Percentiles rank a stretch among this genome's conserved stretches.
phyloP scores from a whole-genome alignment of 78 protist genomes.

The Emiliania huxleyi region DNA sequence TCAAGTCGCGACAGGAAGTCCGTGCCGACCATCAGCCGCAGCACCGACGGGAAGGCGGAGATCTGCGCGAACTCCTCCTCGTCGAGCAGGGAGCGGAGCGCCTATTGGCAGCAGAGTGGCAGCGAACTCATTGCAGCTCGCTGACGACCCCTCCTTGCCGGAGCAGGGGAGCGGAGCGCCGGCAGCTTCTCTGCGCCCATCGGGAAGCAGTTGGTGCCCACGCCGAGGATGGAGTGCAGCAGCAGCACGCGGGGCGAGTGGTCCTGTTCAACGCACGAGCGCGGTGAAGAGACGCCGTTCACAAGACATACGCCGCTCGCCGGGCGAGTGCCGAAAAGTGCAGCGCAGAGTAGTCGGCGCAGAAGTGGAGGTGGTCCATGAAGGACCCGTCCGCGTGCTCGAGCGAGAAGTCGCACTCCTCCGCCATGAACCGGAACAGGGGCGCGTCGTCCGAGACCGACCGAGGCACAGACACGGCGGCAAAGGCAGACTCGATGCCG shows the following conservation, averaged over 20 bases:
- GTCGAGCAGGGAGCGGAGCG: not conserved
- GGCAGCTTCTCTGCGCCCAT: not conserved
- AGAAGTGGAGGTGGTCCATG: not conserved
- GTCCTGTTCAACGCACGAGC: not conserved
- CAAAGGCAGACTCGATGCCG: not conserved
- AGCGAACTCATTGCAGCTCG: no score
- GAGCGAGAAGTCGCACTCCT: not conserved
- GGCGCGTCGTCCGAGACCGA: not conserved
- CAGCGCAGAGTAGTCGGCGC: not conserved
- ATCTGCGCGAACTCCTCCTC: not conserved
- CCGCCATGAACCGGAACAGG: not conserved
- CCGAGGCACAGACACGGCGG: not conserved
- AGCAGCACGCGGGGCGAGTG: not conserved
- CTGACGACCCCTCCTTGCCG: no score
- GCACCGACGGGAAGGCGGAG: not conserved
- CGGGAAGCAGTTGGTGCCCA: conserved; percentile 6
- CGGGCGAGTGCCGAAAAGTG: not conserved
- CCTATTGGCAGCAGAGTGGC: no score
- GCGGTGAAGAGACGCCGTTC: no score
- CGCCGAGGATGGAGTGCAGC: not conserved
- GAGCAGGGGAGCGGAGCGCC: no score
- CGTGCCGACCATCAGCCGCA: not conserved
- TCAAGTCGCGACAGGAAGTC: not conserved
- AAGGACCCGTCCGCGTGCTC: conserved; percentile 12
- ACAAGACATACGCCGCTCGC: no score